Base-by-base conservation (phyloP, 1,284 basidiomycete genomes). In the Ceratobasidium sp. region DNA sequence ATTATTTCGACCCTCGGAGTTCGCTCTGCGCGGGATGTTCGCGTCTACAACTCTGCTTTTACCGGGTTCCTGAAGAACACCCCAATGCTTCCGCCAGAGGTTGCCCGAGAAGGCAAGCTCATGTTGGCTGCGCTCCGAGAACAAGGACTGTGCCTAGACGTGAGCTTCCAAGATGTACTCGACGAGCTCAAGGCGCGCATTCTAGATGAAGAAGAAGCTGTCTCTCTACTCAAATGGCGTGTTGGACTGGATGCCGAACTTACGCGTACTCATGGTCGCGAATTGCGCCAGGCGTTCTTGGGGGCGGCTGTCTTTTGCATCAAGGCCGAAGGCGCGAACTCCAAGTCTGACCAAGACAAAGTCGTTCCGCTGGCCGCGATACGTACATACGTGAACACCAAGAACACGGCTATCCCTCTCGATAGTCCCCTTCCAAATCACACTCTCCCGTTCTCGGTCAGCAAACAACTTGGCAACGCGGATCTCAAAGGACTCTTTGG, bases 151-250 rank as follows among this genome's bases (percentile, higher is more conserved):
- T 88, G 99, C n/a, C 90, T 89, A 73, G 88, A 92, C n/a, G 92
- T 97, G 78, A 90, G 90, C 0, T 94, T 98, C 81, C 86, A 90
- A 22, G 98, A 99, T 82, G 94, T 99, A 22, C 86, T 99, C 67
- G 85, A 87, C 68, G 95, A 98, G 82, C 87, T 99, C 6, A 88
- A 89, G 17, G 84, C 87, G 1, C 87, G 94, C 15, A 92, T 97
- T 0, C 86, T 99, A 22, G 84, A 84, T 0, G 89, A 95, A 79
- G 84, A 86, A 15, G 96, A 99, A 83, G 92, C 95, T 85, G 83
- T 92, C 25, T 91, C 91, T 3, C 97, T 95, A 83, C 86, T 99
- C 79, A 89, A 90, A 76, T 99, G 97, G 97, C 98, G 96, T 94
- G 89, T 92, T 71, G 83, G 84, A 32, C 83, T 95, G 17, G 89